phyloP scores from a whole-genome alignment of 306 rosid genomes.

The Castanopsis chinensis region DNA sequence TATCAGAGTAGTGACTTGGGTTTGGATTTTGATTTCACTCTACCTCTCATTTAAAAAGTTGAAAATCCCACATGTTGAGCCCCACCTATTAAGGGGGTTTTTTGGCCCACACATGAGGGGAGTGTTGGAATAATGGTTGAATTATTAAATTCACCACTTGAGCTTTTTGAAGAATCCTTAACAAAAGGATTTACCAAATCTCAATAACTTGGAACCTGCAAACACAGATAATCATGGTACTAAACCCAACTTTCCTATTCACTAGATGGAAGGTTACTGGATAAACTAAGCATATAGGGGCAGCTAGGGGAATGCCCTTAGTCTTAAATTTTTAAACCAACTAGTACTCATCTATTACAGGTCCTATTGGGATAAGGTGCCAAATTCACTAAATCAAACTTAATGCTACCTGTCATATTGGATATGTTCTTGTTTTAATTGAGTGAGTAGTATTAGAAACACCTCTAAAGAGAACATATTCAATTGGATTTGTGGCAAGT shows the following conservation, averaged over 20 bases:
- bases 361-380: neutral
- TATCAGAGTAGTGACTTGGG: too few relatives aligned
- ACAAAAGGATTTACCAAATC: neutral
- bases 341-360: neutral
- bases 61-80: too few relatives aligned
- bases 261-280: neutral
- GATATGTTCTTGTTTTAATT: neutral
- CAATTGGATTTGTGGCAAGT: neutral
- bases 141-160: too few relatives aligned
- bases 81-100: too few relatives aligned
- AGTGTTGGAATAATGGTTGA: too few relatives aligned
- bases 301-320: neutral
- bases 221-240: neutral
- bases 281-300: neutral
- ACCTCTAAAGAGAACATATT: neutral
- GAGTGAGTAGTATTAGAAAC: neutral
- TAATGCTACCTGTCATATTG: neutral
- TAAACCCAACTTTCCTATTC: neutral
- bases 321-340: neutral
- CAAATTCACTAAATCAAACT: neutral
- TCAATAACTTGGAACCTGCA: neutral
- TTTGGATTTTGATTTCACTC: too few relatives aligned
- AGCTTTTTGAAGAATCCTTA: too few relatives aligned
- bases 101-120: too few relatives aligned
- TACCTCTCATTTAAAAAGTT: too few relatives aligned